Evolutionary conservation across 345 rosid genomes (phyloP).

Genomic region (Populus davidiana): DNA sequence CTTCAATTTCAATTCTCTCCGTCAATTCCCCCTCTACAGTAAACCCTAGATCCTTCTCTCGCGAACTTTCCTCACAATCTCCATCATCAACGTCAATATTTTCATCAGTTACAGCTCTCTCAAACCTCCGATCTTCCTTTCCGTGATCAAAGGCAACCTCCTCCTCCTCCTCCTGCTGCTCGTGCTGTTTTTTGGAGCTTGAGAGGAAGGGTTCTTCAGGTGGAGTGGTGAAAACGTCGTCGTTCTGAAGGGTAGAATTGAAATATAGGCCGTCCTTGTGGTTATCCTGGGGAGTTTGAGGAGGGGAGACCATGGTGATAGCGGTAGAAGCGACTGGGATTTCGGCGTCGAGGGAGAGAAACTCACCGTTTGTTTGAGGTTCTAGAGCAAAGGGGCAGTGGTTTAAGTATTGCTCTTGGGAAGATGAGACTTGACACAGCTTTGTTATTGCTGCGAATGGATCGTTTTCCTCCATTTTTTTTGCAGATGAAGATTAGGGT

Average conservation of each 20-base stretch:
- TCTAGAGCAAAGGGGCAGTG: constrained; percentile 18
- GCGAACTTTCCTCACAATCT: background rate
- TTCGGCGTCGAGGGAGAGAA: constrained; percentile 6
- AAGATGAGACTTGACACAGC: constrained; percentile 22
- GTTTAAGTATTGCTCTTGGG: constrained; percentile 21
- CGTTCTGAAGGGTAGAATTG: background rate
- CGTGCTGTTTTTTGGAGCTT: background rate
- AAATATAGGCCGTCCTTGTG: background rate
- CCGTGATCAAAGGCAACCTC: background rate
- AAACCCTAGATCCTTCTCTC: constrained; percentile 38
- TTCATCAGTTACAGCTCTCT: background rate
- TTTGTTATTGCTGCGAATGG: constrained; percentile 25
- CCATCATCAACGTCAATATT: constrained; percentile 1
- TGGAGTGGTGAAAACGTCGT: constrained; percentile 27
- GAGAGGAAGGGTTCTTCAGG: constrained; percentile 17
- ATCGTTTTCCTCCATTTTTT: constrained; percentile 13
- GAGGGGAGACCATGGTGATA: constrained; percentile 38
- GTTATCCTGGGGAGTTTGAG: constrained; percentile 17
- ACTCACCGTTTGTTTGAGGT: constrained; percentile 1
- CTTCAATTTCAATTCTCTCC: constrained; percentile 19
- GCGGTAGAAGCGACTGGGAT: constrained; percentile 24
- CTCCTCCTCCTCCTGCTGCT: background rate
- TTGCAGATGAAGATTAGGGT: background rate
- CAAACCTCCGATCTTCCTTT: constrained; percentile 1
- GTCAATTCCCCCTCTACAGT: constrained; percentile 25